Base-by-base conservation (phyloP, 805 yeast species). In the Candida qinlingensis region DNA sequence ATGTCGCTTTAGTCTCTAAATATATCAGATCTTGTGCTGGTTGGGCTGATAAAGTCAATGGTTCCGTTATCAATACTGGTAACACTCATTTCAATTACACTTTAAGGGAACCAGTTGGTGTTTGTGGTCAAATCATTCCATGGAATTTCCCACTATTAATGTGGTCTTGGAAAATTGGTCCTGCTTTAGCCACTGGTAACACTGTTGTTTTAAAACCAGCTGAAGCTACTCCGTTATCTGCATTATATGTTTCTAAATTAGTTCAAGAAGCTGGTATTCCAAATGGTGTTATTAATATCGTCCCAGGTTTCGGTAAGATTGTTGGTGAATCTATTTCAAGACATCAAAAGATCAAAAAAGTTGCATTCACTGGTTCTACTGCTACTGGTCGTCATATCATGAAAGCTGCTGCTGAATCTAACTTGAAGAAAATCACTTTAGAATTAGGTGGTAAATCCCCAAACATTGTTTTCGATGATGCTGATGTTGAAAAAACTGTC, bases 381-480 rank as follows among this genome's bases (percentile, higher is more conserved):
- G 86, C 85, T 37, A 81, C 86, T 55, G 98, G 97, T 64, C 85
- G 87, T 67, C 71, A 70, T 60, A 87, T 91, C 64, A 84, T 87
- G 85, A 79, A 78, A 69, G 75, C 77, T 52, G 91, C 96, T 53
- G 88, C 96, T 55, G 81, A 80, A 53, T 78, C 87, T 43, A 82
- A 83, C 70, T 76, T 91, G 69, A 91, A 91, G 78, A 89, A 87
- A 69, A 88, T 90, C 54, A 91, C 97, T 40, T 77, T 91, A 65
- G 98, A 91, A 74, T 81, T 90, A 61, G 98, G 98, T 65, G 98
- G 98, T 66, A 91, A 91, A 74, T 90, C 97, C 34, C 96, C 98
- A 62, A 83, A 86, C 69, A 81, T 91, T 58, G 83, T 91, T 44
- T 89, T 86, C 64, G 83, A 84, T 62, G 97, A 91, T 65, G 91